Evolutionary conservation across 2,329 filamentous ascomycete genomes (phyloP).

Genomic region (Aspergillus transmontanensis): DNA sequence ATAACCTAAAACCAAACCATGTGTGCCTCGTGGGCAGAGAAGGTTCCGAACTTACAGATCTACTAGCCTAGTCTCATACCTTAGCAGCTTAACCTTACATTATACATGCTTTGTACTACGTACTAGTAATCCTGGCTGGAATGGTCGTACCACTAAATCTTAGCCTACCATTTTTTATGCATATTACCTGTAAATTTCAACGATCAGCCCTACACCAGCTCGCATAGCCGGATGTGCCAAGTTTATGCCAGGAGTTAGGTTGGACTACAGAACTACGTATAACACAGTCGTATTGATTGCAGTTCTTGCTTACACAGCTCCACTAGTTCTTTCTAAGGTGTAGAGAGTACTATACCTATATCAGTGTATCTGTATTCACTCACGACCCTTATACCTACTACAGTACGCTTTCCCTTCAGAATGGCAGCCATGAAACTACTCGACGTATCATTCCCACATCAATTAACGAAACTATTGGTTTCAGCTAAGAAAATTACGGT

Average conservation of each 20-base stretch:
- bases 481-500: neutral
- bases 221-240: neutral
- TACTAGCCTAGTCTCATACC: conserved; percentile 6
- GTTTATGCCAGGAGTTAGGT: neutral
- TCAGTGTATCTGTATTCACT: neutral
- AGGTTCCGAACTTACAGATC: conserved; percentile 7
- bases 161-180: neutral
- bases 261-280: neutral
- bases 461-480: neutral
- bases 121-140: conserved; percentile 5
- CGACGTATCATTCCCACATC: neutral
- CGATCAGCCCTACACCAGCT: neutral
- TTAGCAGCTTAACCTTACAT: conserved; percentile 10
- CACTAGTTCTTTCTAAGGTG: neutral
- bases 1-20: conserved; percentile 11
- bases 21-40: neutral
- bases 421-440: neutral
- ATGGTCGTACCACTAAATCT: conserved; percentile 6
- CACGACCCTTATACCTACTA: too few species aligned
- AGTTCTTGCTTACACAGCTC: neutral
- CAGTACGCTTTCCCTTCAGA: neutral
- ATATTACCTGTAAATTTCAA: conserved; percentile 1
- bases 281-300: neutral
- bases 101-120: conserved; percentile 8
- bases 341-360: neutral